phyloP scores from a whole-genome alignment of 2,329 filamentous ascomycete genomes.

The Venturia oleaginea region DNA sequence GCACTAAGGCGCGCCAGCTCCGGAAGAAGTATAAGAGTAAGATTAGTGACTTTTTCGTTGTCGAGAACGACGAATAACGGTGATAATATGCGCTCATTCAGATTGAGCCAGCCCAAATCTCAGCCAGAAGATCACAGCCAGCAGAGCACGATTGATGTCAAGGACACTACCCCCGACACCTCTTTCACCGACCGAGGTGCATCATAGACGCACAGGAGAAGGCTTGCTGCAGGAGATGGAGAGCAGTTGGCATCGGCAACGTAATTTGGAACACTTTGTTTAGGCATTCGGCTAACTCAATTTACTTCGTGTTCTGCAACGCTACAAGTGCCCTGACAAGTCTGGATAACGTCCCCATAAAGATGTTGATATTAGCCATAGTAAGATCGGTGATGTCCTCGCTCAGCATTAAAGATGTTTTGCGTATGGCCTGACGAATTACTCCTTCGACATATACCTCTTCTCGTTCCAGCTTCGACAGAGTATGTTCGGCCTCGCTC shows the following conservation, averaged over 20 bases:
- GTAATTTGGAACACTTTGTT: background rate
- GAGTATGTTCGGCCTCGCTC: slow-evolving; percentile 13
- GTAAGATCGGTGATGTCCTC: slow-evolving; percentile 15
- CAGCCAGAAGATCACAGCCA: slow-evolving; percentile 12
- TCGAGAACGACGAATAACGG: no score
- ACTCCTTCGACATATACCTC: slow-evolving; percentile 15
- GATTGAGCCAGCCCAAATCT: slow-evolving; percentile 12
- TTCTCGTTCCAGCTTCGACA: slow-evolving; percentile 15
- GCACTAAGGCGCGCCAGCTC: slow-evolving; percentile 4
- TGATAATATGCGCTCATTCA: no score
- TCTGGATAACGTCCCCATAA: slow-evolving; percentile 15
- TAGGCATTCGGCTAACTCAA: slow-evolving; percentile 11
- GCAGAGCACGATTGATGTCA: slow-evolving; percentile 11
- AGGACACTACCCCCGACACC: slow-evolving; percentile 12
- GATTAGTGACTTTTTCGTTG: no score
- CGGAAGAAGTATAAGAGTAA: background rate
- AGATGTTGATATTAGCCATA: slow-evolving; percentile 14
- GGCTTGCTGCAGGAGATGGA: background rate
- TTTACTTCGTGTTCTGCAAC: slow-evolving; percentile 13
- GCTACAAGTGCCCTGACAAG: slow-evolving; percentile 14
- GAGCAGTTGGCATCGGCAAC: background rate
- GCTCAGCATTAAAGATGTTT: slow-evolving; percentile 16
- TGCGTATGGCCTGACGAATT: slow-evolving; percentile 16
- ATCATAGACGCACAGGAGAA: slow-evolving; percentile 12
- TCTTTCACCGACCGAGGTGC: slow-evolving; percentile 13